phyloP scores from a whole-genome alignment of 163 green algal species.

The Picocystis sp. region DNA sequence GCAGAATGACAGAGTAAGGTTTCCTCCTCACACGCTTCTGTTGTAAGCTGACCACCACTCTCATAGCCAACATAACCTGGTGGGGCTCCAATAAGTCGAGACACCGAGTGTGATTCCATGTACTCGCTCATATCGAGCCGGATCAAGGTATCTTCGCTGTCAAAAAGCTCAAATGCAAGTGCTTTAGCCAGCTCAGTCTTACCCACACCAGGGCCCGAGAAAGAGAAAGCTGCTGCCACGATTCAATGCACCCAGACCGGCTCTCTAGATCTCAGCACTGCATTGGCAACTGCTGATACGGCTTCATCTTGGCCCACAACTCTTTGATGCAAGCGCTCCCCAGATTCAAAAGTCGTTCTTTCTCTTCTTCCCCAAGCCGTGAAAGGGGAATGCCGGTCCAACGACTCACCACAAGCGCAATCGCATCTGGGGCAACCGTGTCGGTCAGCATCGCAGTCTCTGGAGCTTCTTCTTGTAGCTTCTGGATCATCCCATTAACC shows the following conservation, averaged over 20 bases:
- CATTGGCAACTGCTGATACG: constrained; percentile 56
- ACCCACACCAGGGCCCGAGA: constrained; percentile 50
- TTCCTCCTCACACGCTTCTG: constrained; percentile 27
- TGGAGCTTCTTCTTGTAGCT: constrained; percentile 31
- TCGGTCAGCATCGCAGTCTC: constrained; percentile 61
- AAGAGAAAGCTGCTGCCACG: constrained; percentile 82
- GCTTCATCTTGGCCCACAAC: constrained; percentile 58
- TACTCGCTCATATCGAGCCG: constrained; percentile 14
- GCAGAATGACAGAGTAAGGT: constrained; percentile 53
- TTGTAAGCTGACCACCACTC: constrained; percentile 31
- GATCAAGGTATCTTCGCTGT: constrained; percentile 5
- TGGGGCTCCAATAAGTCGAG: constrained; percentile 25
- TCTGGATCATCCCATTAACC: constrained; percentile 41
- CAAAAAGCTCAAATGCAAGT: constrained; percentile 5
- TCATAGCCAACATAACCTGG: constrained; percentile 32
- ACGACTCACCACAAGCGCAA: constrained; percentile 47
- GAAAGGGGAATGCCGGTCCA: constrained; percentile 47
- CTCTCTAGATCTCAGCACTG: constrained; percentile 39
- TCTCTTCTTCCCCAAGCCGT: constrained; percentile 31
- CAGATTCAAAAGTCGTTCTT: constrained; percentile 29
- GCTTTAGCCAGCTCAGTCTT: constrained; percentile 8
- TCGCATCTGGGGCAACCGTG: constrained; percentile 58
- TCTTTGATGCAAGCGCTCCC: constrained; percentile 38
- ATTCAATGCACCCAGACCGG: constrained; percentile 44
- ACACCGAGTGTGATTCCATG: constrained; percentile 33